Percentiles rank a stretch among this genome's conserved stretches.
Conservation (phyloP, 257 asterid species). For the Linderniella brevidens region DNA sequence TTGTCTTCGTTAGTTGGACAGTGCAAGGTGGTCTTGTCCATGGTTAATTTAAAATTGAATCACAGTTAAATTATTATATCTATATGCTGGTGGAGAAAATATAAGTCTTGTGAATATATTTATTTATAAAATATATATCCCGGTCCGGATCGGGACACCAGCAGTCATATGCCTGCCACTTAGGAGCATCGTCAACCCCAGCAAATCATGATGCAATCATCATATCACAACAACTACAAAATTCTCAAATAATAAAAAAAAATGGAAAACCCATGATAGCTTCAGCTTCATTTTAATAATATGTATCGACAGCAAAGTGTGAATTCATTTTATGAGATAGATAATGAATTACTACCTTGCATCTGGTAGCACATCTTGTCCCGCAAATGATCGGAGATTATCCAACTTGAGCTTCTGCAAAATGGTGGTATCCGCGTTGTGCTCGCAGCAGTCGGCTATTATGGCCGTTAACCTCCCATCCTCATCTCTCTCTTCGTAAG, state of each 20-base stretch:
- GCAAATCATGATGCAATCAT: background rate
- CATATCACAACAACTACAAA: too few relatives aligned
- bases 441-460: slow-evolving; percentile 88
- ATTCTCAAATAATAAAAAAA: too few relatives aligned
- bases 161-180: slow-evolving; percentile 15
- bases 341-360: slow-evolving; percentile 35
- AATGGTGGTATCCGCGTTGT: slow-evolving; percentile 65
- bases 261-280: too few relatives aligned
- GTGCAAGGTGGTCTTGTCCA: too few relatives aligned
- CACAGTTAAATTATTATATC: too few relatives aligned
- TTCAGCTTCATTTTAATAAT: background rate
- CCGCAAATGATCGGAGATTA: slow-evolving; percentile 50
- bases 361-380: slow-evolving; percentile 64
- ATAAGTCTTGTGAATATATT: too few relatives aligned
- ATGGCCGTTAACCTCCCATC: slow-evolving; percentile 67
- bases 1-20: too few relatives aligned
- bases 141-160: slow-evolving; percentile 8
- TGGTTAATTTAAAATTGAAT: too few relatives aligned
- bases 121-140: too few relatives aligned
- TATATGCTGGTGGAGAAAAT: too few relatives aligned
- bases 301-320: background rate
- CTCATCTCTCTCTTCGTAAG: slow-evolving; percentile 84
- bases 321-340: background rate
- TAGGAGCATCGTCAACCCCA: slow-evolving; percentile 11
- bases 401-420: slow-evolving; percentile 54